phyloP scores from a whole-genome alignment of 352 stramenopile species.

The Phytophthora colocasiae region DNA sequence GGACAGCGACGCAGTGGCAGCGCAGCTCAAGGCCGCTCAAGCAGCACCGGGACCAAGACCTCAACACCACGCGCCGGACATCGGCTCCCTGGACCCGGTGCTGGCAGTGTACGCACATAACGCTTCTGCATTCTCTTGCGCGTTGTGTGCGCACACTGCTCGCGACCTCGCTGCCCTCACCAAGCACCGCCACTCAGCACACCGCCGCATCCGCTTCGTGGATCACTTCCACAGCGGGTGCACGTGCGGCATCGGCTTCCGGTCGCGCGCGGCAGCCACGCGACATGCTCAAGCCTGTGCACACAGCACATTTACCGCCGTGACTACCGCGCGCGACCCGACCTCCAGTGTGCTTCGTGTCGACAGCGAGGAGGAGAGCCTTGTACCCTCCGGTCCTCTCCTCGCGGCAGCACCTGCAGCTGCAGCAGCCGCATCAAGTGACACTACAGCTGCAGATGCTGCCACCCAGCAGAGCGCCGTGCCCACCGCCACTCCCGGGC shows the following conservation, averaged over 20 bases:
- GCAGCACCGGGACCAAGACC: too few species aligned
- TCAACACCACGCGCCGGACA: background rate
- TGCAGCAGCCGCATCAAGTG: background rate
- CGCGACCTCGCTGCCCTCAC: background rate
- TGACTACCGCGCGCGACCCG: background rate
- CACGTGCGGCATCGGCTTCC: constrained; percentile 7
- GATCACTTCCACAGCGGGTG: constrained; percentile 7
- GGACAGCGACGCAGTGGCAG: background rate
- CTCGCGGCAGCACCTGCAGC: background rate
- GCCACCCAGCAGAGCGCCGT: too few species aligned
- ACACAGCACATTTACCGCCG: background rate
- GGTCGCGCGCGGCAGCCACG: background rate
- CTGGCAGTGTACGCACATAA: constrained; percentile 21
- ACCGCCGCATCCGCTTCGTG: background rate
- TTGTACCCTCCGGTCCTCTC: background rate
- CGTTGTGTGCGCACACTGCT: constrained; percentile 4
- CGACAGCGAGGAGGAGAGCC: background rate
- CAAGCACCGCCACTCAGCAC: too few species aligned
- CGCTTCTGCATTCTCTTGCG: constrained; percentile 7
- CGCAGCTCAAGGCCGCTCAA: constrained; percentile 7
- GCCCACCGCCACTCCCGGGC: too few species aligned
- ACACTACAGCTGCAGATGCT: too few species aligned
- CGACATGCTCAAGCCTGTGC: background rate
- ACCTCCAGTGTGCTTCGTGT: too few species aligned
- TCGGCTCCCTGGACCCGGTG: background rate